phyloP scores from a whole-genome alignment of 2,329 filamentous ascomycete species.

The Geosmithia morbida region DNA sequence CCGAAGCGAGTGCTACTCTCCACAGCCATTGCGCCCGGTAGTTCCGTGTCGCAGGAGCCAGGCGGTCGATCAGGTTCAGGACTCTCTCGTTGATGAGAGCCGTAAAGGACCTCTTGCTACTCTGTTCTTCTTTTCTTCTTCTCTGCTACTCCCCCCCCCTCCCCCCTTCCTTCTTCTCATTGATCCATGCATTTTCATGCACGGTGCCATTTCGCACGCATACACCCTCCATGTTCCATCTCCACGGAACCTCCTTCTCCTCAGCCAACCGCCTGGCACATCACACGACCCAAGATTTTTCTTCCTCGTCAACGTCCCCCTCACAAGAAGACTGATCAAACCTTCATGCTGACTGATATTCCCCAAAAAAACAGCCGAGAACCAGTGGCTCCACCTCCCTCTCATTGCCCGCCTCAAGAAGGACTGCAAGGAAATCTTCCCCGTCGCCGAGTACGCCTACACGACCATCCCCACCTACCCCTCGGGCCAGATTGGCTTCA shows the following conservation, averaged over 20 bases:
- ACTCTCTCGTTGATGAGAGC: neutral
- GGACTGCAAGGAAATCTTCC: constrained; percentile 94
- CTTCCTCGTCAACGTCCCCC: neutral
- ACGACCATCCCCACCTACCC: constrained; percentile 99
- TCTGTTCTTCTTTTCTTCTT: neutral
- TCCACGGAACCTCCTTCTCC: constrained; percentile 5
- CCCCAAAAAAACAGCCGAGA: constrained; percentile 55
- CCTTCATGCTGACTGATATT: neutral
- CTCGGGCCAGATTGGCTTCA: constrained; percentile 98
- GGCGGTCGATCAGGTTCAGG: neutral
- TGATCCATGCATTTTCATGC: too few species aligned
- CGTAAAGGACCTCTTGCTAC: neutral
- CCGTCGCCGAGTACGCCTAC: constrained; percentile 95
- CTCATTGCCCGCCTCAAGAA: constrained; percentile 94
- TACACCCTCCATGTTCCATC: constrained; percentile 1
- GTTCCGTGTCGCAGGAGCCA: constrained; percentile 14
- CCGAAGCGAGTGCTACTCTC: constrained; percentile 25
- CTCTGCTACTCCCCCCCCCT: neutral
- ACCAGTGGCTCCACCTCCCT: constrained; percentile 95
- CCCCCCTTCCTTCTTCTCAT: neutral
- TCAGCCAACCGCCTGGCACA: neutral
- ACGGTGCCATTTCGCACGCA: neutral
- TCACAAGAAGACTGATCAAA: neutral
- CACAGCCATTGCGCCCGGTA: constrained; percentile 19
- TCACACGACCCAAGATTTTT: neutral